These are phyloP conservation scores for Phaeosphaeriaceae sp. DNA, from an alignment of 2,329 filamentous ascomycete species.

Conservation along the genomic window DNA sequence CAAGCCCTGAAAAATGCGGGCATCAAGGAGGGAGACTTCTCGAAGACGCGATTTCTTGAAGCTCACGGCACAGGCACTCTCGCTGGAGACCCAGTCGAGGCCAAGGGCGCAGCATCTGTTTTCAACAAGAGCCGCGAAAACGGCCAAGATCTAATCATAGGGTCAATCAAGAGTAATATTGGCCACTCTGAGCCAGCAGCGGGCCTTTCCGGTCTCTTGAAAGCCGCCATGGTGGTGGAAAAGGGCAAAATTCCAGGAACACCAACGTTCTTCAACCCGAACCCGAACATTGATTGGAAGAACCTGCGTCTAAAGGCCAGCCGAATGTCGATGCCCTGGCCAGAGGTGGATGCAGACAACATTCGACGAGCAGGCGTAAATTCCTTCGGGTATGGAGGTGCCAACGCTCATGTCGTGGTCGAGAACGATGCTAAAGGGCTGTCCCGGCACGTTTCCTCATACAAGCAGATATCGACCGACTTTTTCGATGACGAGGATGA, in stretches of 20 bases:
- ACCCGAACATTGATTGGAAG: conserved; percentile 12
- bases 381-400: conserved; percentile 27
- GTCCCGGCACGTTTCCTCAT: conserved; percentile 5
- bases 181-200: conserved; percentile 48
- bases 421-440: no score
- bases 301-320: conserved; percentile 7
- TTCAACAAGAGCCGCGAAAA: conserved; percentile 1
- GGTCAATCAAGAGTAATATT: conserved; percentile 45
- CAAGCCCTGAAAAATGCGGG: not conserved
- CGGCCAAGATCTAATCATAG: no score
- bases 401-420: conserved; percentile 25
- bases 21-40: conserved; percentile 2
- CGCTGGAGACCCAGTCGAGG: conserved; percentile 51
- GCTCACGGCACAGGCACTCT: conserved; percentile 57
- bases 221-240: conserved; percentile 47
- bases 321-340: conserved; percentile 10
- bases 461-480: not conserved
- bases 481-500: not conserved
- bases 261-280: conserved; percentile 15
- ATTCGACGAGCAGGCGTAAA: conserved; percentile 26
- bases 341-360: not conserved
- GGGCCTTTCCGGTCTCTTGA: conserved; percentile 42
- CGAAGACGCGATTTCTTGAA: conserved; percentile 39
- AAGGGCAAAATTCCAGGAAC: conserved; percentile 39
- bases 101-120: conserved; percentile 16